Evolutionary conservation across 768 basidiomycete genomes (phyloP).

Genomic region (Amanita subjunquillea): DNA sequence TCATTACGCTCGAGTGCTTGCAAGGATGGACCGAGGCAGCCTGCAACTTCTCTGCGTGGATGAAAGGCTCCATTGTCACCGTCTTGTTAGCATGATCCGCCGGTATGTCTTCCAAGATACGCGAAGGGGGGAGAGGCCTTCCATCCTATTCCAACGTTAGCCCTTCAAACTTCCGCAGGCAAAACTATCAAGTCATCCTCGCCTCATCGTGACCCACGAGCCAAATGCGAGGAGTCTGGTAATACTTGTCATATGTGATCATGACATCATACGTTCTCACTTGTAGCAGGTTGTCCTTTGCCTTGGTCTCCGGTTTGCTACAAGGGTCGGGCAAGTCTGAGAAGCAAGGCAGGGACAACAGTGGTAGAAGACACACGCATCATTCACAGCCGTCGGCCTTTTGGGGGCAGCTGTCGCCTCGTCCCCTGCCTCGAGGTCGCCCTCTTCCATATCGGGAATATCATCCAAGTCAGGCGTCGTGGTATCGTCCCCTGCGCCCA

Average conservation of each 20-base stretch:
- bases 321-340: not conserved
- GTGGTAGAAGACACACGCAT: conserved; percentile 12
- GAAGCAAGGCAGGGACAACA: not conserved
- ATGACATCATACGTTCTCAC: conserved; percentile 98
- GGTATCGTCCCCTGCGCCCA: conserved; percentile 23
- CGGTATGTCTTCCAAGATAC: conserved; percentile 96
- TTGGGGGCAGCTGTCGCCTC: conserved; percentile 71
- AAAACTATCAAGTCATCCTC: not conserved
- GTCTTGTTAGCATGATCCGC: conserved; percentile 98
- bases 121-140: conserved; percentile 74
- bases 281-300: conserved; percentile 80
- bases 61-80: conserved; percentile 96
- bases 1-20: conserved; percentile 99
- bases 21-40: conserved; percentile 95
- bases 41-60: conserved; percentile 79
- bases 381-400: conserved; percentile 34
- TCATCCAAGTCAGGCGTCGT: conserved; percentile 93
- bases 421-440: conserved; percentile 80
- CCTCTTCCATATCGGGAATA: conserved; percentile 98
- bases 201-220: conserved; percentile 96
- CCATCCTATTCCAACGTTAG: conserved; percentile 53
- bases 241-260: conserved; percentile 99
- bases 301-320: conserved; percentile 49
- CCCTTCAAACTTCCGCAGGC: not conserved
- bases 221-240: conserved; percentile 98